These are phyloP conservation scores for Stramenopiles sp. DNA, from an alignment of 352 stramenopile species.

Conservation along the genomic window DNA sequence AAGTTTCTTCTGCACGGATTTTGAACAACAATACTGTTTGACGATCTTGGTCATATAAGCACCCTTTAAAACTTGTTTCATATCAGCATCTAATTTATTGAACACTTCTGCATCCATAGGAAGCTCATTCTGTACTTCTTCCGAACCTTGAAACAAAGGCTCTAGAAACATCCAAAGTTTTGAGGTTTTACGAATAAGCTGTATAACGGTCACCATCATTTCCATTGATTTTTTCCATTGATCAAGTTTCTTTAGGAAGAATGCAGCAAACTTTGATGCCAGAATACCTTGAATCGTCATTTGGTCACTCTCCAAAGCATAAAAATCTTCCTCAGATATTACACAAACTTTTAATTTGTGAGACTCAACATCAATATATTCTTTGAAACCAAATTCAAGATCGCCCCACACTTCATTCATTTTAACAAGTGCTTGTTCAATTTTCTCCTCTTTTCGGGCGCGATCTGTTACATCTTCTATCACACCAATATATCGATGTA, in stretches of 20 bases:
- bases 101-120: conserved; percentile 63
- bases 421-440: conserved; percentile 41
- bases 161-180: conserved; percentile 75
- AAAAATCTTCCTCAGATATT: conserved; percentile 72
- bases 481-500: conserved; percentile 32
- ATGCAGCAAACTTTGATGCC: conserved; percentile 55
- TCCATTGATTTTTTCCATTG: conserved; percentile 39
- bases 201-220: conserved; percentile 54
- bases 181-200: conserved; percentile 68
- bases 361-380: background rate
- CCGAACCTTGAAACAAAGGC: conserved; percentile 65
- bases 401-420: conserved; percentile 28
- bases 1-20: conserved; percentile 41
- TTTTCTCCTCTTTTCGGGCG: conserved; percentile 49
- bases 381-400: background rate
- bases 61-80: conserved; percentile 38
- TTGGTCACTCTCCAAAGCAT: conserved; percentile 75
- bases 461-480: conserved; percentile 54
- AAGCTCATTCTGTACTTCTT: conserved; percentile 76
- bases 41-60: conserved; percentile 53
- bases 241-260: conserved; percentile 61
- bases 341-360: conserved; percentile 33
- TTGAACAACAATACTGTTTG: conserved; percentile 39
- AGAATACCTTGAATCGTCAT: conserved; percentile 80
- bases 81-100: conserved; percentile 52